Conservation (phyloP, 306 rosid species). For the Canavalia ensiformis region DNA sequence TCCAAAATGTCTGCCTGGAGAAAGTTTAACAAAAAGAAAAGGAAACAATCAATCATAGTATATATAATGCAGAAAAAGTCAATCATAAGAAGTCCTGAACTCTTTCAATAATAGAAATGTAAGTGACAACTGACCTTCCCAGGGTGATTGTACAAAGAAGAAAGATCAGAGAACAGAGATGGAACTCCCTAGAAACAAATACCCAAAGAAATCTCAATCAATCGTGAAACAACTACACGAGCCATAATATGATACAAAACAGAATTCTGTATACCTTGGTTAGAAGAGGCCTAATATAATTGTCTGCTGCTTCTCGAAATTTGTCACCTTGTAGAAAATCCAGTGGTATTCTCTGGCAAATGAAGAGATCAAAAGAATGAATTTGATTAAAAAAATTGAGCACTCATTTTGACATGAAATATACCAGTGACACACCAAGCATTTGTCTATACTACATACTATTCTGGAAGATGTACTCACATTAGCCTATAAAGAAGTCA, state of each 20-base stretch:
- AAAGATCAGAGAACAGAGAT: conserved; percentile 92
- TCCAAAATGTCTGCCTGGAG: conserved; percentile 95
- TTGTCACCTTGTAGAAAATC: conserved; percentile 90
- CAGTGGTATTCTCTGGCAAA: conserved; percentile 90
- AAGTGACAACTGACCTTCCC: conserved; percentile 76
- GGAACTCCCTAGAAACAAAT: conserved; percentile 88
- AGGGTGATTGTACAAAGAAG: conserved; percentile 90
- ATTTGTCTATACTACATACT: not conserved
- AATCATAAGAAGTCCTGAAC: conserved; percentile 17
- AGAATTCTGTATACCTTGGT: conserved; percentile 70
- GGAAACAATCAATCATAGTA: conserved; percentile 29
- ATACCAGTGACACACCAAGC: conserved; percentile 9
- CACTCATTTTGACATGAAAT: conserved; percentile 6
- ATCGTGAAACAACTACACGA: conserved; percentile 38
- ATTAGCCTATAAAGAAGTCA: conserved; percentile 16
- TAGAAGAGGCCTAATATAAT: conserved; percentile 90
- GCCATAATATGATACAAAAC: conserved; percentile 25
- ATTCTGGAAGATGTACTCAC: conserved; percentile 12
- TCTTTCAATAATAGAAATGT: conserved; percentile 19
- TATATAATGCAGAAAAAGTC: conserved; percentile 2
- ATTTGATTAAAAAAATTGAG: not conserved
- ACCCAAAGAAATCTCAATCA: conserved; percentile 45
- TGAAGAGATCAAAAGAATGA: conserved; percentile 43
- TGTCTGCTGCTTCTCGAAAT: conserved; percentile 88
- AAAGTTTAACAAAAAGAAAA: conserved; percentile 37